These are phyloP conservation scores for Coemansia sp. DNA, from an alignment of 192 early-diverging fungal species.

Conservation along the genomic window DNA sequence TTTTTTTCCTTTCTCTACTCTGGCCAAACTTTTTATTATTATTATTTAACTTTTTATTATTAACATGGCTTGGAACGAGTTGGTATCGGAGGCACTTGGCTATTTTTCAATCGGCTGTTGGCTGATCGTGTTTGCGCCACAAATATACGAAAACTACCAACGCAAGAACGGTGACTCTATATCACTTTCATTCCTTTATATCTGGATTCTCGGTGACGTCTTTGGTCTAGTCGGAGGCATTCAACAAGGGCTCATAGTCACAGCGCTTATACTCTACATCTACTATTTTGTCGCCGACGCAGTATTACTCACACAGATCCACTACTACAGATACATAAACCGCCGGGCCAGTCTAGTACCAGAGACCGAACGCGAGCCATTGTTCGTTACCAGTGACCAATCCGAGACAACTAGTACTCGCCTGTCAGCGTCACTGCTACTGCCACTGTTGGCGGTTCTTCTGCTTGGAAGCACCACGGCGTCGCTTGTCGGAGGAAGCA, in stretches of 20 bases:
- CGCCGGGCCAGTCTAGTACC: background rate
- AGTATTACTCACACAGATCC: conserved; percentile 61
- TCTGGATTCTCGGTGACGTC: conserved; percentile 73
- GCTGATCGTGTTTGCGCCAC: conserved; percentile 76
- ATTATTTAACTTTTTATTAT: background rate
- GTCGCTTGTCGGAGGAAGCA: background rate
- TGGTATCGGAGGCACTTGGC: conserved; percentile 60
- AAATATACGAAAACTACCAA: conserved; percentile 74
- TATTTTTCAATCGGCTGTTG: conserved; percentile 70
- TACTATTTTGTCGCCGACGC: conserved; percentile 73
- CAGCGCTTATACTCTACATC: conserved; percentile 65
- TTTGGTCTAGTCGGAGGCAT: conserved; percentile 67
- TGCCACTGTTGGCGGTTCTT: background rate
- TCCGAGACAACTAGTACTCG: background rate
- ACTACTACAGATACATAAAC: conserved; percentile 55
- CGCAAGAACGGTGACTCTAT: conserved; percentile 69
- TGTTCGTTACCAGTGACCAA: background rate
- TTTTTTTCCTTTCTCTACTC: background rate
- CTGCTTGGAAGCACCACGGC: conserved; percentile 3
- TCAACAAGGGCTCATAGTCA: conserved; percentile 64
- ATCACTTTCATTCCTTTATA: conserved; percentile 65
- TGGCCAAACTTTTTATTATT: too few species aligned
- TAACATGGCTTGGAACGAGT: conserved; percentile 35
- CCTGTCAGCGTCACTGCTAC: background rate
- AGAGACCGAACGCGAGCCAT: background rate